Percentiles rank a stretch among this genome's conserved stretches.
These are phyloP conservation scores for Ambrosia trifida DNA, from an alignment of 129 eudicot species.

Conservation along the genomic window DNA sequence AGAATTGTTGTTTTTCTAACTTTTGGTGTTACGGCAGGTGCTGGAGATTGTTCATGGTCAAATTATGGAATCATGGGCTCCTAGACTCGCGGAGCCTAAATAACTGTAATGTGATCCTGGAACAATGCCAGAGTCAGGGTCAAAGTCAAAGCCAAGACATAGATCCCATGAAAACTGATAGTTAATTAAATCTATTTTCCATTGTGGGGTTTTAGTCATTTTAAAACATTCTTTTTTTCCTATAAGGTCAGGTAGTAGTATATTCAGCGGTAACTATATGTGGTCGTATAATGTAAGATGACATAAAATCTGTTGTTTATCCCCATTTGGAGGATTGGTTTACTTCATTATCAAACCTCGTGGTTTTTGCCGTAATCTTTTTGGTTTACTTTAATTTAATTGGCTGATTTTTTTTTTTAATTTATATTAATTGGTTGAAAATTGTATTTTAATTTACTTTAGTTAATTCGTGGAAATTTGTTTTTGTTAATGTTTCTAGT, in stretches of 20 bases:
- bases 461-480: too few relatives aligned
- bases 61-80: constrained; percentile 93
- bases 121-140: constrained; percentile 46
- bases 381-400: too few relatives aligned
- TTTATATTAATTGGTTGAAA: too few relatives aligned
- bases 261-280: not conserved
- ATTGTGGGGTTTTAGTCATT: constrained; percentile 13
- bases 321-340: constrained; percentile 5
- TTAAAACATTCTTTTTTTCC: constrained; percentile 11
- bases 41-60: constrained; percentile 86
- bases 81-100: constrained; percentile 80
- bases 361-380: not conserved
- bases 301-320: constrained; percentile 12
- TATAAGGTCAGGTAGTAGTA: not conserved
- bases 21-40: constrained; percentile 58
- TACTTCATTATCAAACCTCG: constrained; percentile 2
- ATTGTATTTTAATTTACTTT: too few relatives aligned
- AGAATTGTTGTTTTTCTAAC: not conserved
- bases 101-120: constrained; percentile 65
- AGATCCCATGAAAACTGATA: constrained; percentile 35
- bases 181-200: constrained; percentile 18
- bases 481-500: too few relatives aligned
- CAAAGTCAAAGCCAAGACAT: constrained; percentile 34
- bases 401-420: too few relatives aligned
- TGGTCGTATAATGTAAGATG: constrained; percentile 6